Conservation (phyloP, 129 eudicot genomes). For the Dittrichia graveolens region DNA sequence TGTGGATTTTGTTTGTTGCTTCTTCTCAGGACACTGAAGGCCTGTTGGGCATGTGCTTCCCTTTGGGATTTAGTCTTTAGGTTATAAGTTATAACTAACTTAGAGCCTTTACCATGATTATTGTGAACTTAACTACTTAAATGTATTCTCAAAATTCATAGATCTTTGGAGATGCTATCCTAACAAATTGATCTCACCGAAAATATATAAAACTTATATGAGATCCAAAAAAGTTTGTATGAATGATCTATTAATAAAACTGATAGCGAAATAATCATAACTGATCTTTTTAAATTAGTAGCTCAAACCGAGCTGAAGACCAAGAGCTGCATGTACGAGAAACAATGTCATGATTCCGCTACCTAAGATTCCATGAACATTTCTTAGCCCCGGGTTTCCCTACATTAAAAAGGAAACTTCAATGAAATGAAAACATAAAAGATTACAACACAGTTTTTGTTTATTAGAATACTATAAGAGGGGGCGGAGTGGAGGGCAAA, state of each 20-base stretch:
- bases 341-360: constrained; percentile 95
- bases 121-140: too few relatives aligned
- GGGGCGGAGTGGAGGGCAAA: too few relatives aligned
- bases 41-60: not conserved
- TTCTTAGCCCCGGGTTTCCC: constrained; percentile 92
- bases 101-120: too few relatives aligned
- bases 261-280: not conserved
- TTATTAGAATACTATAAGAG: too few relatives aligned
- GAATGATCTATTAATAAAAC: not conserved
- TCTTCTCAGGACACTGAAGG: not conserved
- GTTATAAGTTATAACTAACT: too few relatives aligned
- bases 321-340: constrained; percentile 86
- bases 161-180: not conserved
- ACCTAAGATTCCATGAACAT: constrained; percentile 86
- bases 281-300: constrained; percentile 37
- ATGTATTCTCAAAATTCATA: too few relatives aligned
- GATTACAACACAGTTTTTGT: too few relatives aligned
- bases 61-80: not conserved
- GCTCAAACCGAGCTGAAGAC: constrained; percentile 93
- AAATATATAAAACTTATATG: not conserved
- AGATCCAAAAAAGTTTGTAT: not conserved
- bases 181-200: not conserved
- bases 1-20: not conserved
- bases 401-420: constrained; percentile 11
- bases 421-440: not conserved